Conservation (phyloP, 257 asterid genomes). For the Nicotiana paniculata region DNA sequence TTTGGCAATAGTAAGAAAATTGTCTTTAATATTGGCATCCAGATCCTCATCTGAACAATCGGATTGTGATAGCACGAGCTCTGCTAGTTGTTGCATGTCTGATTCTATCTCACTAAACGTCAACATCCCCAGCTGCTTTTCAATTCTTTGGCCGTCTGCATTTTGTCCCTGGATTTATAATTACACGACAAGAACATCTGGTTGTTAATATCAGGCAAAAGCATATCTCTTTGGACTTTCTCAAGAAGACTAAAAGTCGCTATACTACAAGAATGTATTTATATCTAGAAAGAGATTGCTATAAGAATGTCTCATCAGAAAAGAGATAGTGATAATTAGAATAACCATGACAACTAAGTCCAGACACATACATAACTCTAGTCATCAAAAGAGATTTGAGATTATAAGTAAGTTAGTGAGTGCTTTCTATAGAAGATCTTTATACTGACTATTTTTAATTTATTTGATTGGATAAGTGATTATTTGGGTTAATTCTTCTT, state of each 20-base stretch:
- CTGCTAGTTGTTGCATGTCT: conserved; percentile 51
- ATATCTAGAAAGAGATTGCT: not conserved
- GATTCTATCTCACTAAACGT: conserved; percentile 32
- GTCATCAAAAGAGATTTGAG: no score
- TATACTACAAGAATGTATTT: not conserved
- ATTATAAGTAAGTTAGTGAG: no score
- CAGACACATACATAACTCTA: not conserved
- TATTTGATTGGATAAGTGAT: no score
- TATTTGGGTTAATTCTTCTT: no score
- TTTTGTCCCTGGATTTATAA: conserved; percentile 18
- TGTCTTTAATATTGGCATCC: conserved; percentile 36
- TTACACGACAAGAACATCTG: not conserved
- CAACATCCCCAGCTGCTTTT: conserved; percentile 10
- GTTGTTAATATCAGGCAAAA: not conserved
- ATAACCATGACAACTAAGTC: not conserved
- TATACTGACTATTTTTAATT: no score
- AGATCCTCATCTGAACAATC: conserved; percentile 20
- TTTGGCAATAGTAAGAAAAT: conserved; percentile 51
- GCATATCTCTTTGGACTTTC: not conserved
- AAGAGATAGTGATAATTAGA: not conserved
- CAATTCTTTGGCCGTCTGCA: conserved; percentile 5
- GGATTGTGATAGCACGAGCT: conserved; percentile 39
- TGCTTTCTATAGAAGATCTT: no score
- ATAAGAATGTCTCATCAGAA: not conserved
- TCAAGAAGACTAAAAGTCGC: not conserved